phyloP scores from a whole-genome alignment of 192 early-diverging fungal species.

The Coemansia biformis region DNA sequence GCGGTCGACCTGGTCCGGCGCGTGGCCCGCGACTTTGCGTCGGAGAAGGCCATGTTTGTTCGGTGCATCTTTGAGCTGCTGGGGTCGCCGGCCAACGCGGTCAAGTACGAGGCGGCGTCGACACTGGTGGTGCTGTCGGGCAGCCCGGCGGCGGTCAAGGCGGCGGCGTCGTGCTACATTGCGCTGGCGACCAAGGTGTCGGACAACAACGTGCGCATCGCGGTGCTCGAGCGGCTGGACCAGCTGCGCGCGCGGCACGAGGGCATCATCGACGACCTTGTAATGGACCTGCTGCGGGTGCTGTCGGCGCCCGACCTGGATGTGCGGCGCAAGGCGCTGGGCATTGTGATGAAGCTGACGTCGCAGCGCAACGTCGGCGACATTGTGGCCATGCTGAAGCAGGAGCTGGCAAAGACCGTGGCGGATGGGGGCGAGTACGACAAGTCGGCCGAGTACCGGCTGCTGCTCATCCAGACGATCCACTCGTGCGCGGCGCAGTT shows the following conservation, averaged over 20 bases:
- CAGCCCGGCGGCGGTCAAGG: slow-evolving; percentile 87
- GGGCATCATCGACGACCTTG: slow-evolving; percentile 81
- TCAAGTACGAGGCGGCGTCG: slow-evolving; percentile 96
- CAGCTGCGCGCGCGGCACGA: slow-evolving; percentile 85
- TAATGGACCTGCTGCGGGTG: slow-evolving; percentile 96
- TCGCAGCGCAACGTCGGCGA: slow-evolving; percentile 88
- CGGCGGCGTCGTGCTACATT: slow-evolving; percentile 87
- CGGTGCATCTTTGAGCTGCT: slow-evolving; percentile 85
- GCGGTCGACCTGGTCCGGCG: slow-evolving; percentile 94
- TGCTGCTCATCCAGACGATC: slow-evolving; percentile 93
- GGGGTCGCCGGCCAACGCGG: slow-evolving; percentile 73
- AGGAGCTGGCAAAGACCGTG: slow-evolving; percentile 90
- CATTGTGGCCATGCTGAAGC: slow-evolving; percentile 87
- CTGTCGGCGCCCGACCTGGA: slow-evolving; percentile 88
- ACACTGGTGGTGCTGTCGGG: slow-evolving; percentile 84
- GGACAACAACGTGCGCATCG: slow-evolving; percentile 98
- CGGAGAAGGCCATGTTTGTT: slow-evolving; percentile 92
- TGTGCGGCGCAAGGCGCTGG: slow-evolving; percentile 82
- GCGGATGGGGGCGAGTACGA: slow-evolving; percentile 76
- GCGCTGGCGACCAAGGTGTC: slow-evolving; percentile 86
- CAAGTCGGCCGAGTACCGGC: slow-evolving; percentile 86
- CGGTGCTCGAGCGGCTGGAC: slow-evolving; percentile 84
- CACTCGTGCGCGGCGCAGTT: slow-evolving; percentile 94
- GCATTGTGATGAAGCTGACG: slow-evolving; percentile 87
- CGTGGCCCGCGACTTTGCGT: slow-evolving; percentile 69